Evolutionary conservation across 768 basidiomycete genomes (phyloP).

Genomic region (Pleurotus djamor): DNA sequence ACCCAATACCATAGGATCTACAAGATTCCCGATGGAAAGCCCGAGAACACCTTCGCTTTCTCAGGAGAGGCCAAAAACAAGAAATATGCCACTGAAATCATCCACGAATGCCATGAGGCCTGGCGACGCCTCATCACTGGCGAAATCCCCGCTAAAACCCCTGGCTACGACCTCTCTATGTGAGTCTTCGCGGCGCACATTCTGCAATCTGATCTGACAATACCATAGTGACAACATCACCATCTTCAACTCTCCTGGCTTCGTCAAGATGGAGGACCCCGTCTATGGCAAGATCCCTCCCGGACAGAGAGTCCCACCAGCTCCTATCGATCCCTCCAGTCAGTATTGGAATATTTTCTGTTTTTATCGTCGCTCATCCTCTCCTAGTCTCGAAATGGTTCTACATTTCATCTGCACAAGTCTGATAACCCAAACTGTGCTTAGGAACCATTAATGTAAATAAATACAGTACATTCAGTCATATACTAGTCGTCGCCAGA

Average conservation of each 20-base stretch:
- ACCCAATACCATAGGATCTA: constrained; percentile 60
- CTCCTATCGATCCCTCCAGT: constrained; percentile 90
- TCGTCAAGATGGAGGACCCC: constrained; percentile 59
- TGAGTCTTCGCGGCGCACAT: constrained; percentile 35
- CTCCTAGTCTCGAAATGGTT: constrained; percentile 84
- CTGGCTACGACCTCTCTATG: constrained; percentile 81
- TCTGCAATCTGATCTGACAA: constrained; percentile 7
- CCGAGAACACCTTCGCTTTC: constrained; percentile 98
- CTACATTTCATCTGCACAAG: constrained; percentile 89
- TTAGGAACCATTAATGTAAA: constrained; percentile 3
- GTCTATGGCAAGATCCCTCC: constrained; percentile 64
- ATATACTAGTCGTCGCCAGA: not conserved
- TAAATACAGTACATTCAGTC: not conserved
- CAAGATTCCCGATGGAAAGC: constrained; percentile 95
- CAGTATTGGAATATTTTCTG: constrained; percentile 1
- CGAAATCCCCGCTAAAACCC: constrained; percentile 71
- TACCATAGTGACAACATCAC: constrained; percentile 75
- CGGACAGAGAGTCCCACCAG: constrained; percentile 83
- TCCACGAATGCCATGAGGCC: constrained; percentile 98
- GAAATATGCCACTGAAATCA: constrained; percentile 98
- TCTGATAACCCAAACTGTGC: constrained; percentile 34
- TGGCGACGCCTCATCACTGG: constrained; percentile 93
- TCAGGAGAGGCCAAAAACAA: constrained; percentile 99
- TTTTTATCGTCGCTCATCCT: constrained; percentile 2
- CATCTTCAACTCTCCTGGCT: constrained; percentile 70